Evolutionary conservation across 192 early-diverging fungal genomes (phyloP).

Genomic region (Umbelopsis ramanniana): DNA sequence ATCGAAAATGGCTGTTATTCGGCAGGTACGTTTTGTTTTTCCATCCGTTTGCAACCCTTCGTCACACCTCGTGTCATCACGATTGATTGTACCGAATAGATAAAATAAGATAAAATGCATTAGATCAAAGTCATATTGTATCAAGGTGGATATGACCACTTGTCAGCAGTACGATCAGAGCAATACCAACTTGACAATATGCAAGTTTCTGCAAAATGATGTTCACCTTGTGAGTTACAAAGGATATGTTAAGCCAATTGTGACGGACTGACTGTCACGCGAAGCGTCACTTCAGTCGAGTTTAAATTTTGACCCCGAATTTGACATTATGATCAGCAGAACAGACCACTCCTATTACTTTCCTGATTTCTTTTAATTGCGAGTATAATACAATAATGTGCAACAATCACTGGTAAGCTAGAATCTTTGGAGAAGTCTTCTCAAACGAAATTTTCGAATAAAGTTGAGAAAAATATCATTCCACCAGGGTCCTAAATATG

Average conservation of each 20-base stretch:
- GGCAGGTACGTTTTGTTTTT: too few relatives aligned
- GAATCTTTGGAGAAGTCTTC: background rate
- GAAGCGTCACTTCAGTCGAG: background rate
- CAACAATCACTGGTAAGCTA: background rate
- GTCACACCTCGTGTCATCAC: too few relatives aligned
- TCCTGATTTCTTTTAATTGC: background rate
- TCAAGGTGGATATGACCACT: too few relatives aligned
- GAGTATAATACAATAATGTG: background rate
- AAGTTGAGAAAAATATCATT: slow-evolving; percentile 21
- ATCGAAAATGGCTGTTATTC: too few relatives aligned
- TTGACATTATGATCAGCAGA: background rate
- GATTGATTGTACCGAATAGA: too few relatives aligned
- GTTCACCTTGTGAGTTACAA: background rate
- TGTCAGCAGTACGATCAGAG: too few relatives aligned
- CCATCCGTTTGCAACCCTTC: too few relatives aligned
- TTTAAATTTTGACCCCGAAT: background rate
- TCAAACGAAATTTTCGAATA: slow-evolving; percentile 5
- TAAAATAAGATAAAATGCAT: too few relatives aligned
- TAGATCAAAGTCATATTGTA: too few relatives aligned
- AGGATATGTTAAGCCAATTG: background rate
- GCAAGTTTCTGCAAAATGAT: background rate
- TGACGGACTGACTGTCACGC: background rate
- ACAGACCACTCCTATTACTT: too few relatives aligned
- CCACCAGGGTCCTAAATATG: slow-evolving; percentile 23
- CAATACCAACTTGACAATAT: background rate